A percentile compares a stretch with the other conserved stretches of the same genome.
Evolutionary conservation across 2,329 filamentous ascomycete genomes (phyloP).

Genomic region (Colletotrichum orchidophilum): DNA sequence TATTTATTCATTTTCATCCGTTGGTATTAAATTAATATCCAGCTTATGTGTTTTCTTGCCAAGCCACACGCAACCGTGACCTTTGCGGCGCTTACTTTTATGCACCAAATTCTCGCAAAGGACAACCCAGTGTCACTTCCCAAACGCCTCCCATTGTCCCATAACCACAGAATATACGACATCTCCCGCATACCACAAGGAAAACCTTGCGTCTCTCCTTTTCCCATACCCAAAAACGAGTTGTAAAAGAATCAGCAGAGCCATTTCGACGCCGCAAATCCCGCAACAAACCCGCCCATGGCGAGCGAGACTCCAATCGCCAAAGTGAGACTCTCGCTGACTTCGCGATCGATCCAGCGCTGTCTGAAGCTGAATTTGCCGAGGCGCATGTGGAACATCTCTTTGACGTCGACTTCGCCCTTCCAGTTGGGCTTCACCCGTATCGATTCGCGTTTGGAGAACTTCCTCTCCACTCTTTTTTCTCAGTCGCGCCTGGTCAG

Average conservation of each 20-base stretch:
- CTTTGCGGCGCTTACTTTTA: too few relatives aligned
- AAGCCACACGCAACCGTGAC: too few relatives aligned
- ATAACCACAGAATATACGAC: too few relatives aligned
- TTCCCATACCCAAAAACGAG: not conserved
- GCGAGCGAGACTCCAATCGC: conserved; percentile 36
- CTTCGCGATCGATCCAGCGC: conserved; percentile 43
- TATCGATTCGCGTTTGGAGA: conserved; percentile 14
- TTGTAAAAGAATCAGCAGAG: not conserved
- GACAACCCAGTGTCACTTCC: not conserved
- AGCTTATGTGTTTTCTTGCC: not conserved
- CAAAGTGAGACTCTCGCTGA: conserved; percentile 39
- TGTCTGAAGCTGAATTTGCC: conserved; percentile 42
- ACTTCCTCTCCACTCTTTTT: conserved; percentile 29
- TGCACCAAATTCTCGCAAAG: not conserved
- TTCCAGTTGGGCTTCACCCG: conserved; percentile 17
- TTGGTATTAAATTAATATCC: too few relatives aligned
- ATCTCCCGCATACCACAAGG: too few relatives aligned
- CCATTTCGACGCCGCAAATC: conserved; percentile 25
- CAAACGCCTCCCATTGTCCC: not conserved
- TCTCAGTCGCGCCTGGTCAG: conserved; percentile 19
- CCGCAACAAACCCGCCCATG: conserved; percentile 36
- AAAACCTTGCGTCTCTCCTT: not conserved
- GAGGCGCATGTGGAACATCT: conserved; percentile 47
- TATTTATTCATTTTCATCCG: too few relatives aligned
- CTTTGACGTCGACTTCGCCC: conserved; percentile 34